Conservation (phyloP, 78 protist species). For the Dictyostelium discoideum region DNA sequence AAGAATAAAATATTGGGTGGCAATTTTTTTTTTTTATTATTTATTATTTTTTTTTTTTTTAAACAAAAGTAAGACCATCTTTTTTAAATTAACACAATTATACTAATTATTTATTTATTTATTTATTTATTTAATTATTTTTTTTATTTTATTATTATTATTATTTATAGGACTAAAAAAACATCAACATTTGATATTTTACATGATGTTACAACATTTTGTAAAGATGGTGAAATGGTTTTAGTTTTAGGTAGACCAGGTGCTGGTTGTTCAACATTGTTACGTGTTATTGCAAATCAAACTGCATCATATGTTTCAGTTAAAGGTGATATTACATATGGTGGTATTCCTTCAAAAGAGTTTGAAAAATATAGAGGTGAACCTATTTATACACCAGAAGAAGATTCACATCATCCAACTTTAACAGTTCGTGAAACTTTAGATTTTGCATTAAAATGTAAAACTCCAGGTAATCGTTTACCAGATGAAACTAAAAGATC, state of each 20-base stretch:
- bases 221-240: constrained; percentile 78
- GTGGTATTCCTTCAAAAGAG: constrained; percentile 49
- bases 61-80: too few species aligned
- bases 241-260: constrained; percentile 80
- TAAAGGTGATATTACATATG: constrained; percentile 52
- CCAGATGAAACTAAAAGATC: constrained; percentile 39
- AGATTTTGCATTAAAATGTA: constrained; percentile 65
- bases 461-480: constrained; percentile 54
- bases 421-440: constrained; percentile 62
- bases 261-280: constrained; percentile 57
- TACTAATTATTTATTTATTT: too few species aligned
- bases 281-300: constrained; percentile 68
- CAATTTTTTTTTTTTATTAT: too few species aligned
- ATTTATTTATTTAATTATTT: background rate
- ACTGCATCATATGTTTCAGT: constrained; percentile 26
- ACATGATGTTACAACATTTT: constrained; percentile 51
- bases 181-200: constrained; percentile 71
- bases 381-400: constrained; percentile 79
- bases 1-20: background rate
- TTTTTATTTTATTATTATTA: background rate
- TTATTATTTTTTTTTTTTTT: too few species aligned
- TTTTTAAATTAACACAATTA: too few species aligned
- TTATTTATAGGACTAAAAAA: background rate
- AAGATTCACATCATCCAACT: constrained; percentile 70
- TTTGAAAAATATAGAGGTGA: constrained; percentile 54